Evolutionary conservation across 176 grass and related monocot genomes (phyloP).

Genomic region (Raddia distichophylla): DNA sequence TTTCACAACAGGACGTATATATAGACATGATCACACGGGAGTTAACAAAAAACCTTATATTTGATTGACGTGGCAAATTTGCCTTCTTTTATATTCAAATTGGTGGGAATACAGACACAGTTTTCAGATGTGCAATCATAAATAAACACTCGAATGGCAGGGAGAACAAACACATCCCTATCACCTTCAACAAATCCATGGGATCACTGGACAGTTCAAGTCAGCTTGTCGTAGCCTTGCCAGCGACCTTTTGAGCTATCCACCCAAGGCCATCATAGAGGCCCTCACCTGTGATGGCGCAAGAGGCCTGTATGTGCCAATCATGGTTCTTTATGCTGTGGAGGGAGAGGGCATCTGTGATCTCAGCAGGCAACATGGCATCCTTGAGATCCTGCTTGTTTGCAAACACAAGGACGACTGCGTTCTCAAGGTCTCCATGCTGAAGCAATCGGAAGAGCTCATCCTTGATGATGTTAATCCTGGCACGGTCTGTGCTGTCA

Average conservation of each 20-base stretch:
- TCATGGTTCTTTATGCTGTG: constrained; percentile 96
- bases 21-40: not conserved
- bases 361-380: constrained; percentile 85
- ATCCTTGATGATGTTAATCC: constrained; percentile 89
- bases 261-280: constrained; percentile 89
- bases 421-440: constrained; percentile 67
- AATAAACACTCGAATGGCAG: constrained; percentile 32
- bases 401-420: constrained; percentile 79
- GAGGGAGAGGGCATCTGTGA: constrained; percentile 89
- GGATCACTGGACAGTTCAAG: not conserved
- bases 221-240: constrained; percentile 62
- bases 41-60: not conserved
- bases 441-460: constrained; percentile 83
- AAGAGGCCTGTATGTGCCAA: constrained; percentile 96
- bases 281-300: constrained; percentile 78
- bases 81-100: constrained; percentile 52
- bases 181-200: constrained; percentile 36
- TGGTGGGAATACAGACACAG: constrained; percentile 17
- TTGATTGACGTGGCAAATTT: constrained; percentile 11
- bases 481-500: constrained; percentile 80
- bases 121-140: constrained; percentile 35
- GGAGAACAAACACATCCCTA: constrained; percentile 45
- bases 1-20: not conserved
- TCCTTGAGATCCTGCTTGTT: constrained; percentile 99
- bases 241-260: constrained; percentile 82